Evolutionary conservation across 306 rosid genomes (phyloP).

Genomic region (Dryas octopetala): DNA sequence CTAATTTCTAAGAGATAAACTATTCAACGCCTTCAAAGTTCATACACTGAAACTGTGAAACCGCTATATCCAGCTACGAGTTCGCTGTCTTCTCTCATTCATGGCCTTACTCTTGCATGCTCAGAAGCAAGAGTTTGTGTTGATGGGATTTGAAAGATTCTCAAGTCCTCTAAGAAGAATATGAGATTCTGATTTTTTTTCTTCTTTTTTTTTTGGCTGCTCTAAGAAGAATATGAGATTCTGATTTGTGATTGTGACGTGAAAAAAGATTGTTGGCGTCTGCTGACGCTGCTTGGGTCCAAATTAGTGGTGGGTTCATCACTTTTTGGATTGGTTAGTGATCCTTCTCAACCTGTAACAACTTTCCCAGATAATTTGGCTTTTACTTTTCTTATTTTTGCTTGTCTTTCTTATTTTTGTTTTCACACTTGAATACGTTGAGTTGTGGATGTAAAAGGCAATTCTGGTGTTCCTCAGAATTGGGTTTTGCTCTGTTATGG

Average conservation of each 20-base stretch:
- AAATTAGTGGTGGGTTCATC: neutral
- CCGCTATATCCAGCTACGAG: too few species aligned
- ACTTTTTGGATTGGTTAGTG: slow-evolving; percentile 20
- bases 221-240: neutral
- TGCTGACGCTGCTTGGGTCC: neutral
- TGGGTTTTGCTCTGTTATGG: slow-evolving; percentile 22
- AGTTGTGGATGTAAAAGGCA: neutral
- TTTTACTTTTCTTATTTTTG: too few species aligned
- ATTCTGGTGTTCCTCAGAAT: neutral
- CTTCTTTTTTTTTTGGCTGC: neutral
- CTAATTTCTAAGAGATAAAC: too few species aligned
- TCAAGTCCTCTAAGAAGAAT: neutral
- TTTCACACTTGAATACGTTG: neutral
- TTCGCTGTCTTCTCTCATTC: too few species aligned
- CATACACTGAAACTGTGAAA: too few species aligned
- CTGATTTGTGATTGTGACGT: slow-evolving; percentile 2
- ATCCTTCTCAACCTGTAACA: neutral
- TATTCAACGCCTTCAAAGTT: too few species aligned
- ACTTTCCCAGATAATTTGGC: neutral
- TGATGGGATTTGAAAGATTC: neutral
- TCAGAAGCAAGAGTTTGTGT: too few species aligned
- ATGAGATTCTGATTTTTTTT: neutral
- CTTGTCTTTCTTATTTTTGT: neutral
- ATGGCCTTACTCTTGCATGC: too few species aligned
- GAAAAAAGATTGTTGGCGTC: neutral